phyloP scores from a whole-genome alignment of 1,284 basidiomycete genomes.

The Xerocomus tenax region DNA sequence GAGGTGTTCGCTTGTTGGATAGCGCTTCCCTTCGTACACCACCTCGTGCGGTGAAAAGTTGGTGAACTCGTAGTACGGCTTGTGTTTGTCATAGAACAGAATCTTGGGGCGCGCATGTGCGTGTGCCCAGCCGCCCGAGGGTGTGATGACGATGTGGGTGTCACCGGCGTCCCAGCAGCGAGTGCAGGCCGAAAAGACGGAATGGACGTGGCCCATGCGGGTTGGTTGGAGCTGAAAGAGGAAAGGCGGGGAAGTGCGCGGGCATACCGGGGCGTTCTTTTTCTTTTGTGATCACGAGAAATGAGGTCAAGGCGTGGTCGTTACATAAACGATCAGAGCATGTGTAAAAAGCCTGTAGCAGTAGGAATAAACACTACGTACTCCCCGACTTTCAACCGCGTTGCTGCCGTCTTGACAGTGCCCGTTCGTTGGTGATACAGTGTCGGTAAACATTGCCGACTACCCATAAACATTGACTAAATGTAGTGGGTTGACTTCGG shows the following conservation, averaged over 20 bases:
- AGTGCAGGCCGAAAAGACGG: conserved; percentile 14
- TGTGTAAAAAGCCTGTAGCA: no score
- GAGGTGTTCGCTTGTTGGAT: conserved; percentile 61
- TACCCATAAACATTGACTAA: no score
- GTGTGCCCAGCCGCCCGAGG: conserved; percentile 21
- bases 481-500: no score
- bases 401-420: no score
- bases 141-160: conserved; percentile 24
- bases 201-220: conserved; percentile 18
- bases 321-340: not conserved
- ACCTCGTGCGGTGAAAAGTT: conserved; percentile 60
- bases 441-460: no score
- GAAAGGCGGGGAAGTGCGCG: conserved; percentile 1
- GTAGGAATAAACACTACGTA: no score
- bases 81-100: conserved; percentile 50
- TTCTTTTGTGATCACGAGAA: conserved; percentile 1
- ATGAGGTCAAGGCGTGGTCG: conserved; percentile 10
- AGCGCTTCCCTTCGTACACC: conserved; percentile 45
- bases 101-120: conserved; percentile 32
- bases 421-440: no score
- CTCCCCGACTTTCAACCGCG: no score
- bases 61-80: conserved; percentile 58
- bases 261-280: conserved; percentile 13
- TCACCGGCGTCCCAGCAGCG: conserved; percentile 25
- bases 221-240: not conserved